Evolutionary conservation across 2,329 filamentous ascomycete species (phyloP).

Genomic region (Colletotrichum gigasporum): DNA sequence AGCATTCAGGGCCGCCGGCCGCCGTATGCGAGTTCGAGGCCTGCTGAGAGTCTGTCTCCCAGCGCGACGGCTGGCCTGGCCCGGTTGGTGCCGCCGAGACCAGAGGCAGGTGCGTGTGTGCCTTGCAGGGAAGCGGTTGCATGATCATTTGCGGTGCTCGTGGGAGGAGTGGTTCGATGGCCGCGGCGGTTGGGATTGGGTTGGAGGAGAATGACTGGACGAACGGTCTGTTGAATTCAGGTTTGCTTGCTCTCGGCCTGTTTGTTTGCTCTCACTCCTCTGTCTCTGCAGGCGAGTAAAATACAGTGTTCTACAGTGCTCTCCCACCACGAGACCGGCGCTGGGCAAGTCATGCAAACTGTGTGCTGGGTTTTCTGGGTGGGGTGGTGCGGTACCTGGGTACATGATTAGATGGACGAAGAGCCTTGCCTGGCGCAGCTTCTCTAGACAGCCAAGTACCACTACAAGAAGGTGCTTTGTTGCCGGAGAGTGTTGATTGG

Average conservation of each 20-base stretch:
- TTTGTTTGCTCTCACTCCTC: too few species aligned
- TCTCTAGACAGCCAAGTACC: neutral
- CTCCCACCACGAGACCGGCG: too few species aligned
- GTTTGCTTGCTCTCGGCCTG: neutral
- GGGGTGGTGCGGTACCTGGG: neutral
- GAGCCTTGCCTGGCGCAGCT: neutral
- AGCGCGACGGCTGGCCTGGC: neutral
- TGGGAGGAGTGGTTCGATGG: neutral
- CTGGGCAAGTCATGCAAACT: neutral
- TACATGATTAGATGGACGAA: constrained; percentile 24
- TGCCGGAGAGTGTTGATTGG: constrained; percentile 5
- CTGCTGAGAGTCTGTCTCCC: neutral
- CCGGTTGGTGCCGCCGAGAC: neutral
- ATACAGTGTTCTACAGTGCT: neutral
- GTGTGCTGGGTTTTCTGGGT: neutral
- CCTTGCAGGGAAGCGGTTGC: constrained; percentile 2
- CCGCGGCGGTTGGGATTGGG: neutral
- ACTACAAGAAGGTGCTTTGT: neutral
- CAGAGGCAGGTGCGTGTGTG: neutral
- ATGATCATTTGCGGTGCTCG: neutral
- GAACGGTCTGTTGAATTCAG: neutral
- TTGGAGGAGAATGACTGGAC: neutral
- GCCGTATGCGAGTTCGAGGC: constrained; percentile 10
- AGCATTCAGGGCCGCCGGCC: too few species aligned
- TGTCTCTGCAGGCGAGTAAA: too few species aligned